phyloP scores from a whole-genome alignment of 306 rosid genomes.

The Hippophae rhamnoides region DNA sequence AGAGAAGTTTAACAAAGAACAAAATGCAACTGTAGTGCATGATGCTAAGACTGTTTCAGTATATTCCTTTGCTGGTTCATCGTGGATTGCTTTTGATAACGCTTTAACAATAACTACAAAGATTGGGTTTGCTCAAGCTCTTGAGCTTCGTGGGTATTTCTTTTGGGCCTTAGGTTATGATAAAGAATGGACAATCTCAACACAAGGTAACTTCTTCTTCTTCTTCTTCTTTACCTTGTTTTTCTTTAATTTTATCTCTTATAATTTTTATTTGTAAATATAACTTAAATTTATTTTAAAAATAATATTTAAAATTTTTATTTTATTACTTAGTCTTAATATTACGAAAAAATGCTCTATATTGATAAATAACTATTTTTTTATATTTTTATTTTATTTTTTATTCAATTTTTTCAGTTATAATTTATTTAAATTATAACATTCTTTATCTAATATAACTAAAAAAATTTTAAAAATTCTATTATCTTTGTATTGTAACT shows the following conservation, averaged over 20 bases:
- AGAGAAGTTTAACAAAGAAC: slow-evolving; percentile 9
- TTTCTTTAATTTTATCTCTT: neutral
- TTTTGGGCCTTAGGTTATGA: slow-evolving; percentile 63
- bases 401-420: too few relatives aligned
- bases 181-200: slow-evolving; percentile 20
- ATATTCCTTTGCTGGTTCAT: slow-evolving; percentile 22
- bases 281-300: too few relatives aligned
- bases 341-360: too few relatives aligned
- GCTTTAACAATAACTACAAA: slow-evolving; percentile 22
- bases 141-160: slow-evolving; percentile 67
- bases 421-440: too few relatives aligned
- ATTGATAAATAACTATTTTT: too few relatives aligned
- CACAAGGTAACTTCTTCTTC: slow-evolving; percentile 23
- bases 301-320: too few relatives aligned
- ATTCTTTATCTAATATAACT: too few relatives aligned
- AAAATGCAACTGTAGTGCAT: slow-evolving; percentile 16
- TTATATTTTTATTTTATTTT: too few relatives aligned
- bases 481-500: too few relatives aligned
- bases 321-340: too few relatives aligned
- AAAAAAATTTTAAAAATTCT: too few relatives aligned
- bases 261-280: neutral
- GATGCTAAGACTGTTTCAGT: slow-evolving; percentile 27
- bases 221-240: neutral
- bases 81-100: slow-evolving; percentile 58
- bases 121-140: slow-evolving; percentile 54